Evolutionary conservation across 441 rosid genomes (phyloP).

Genomic region (Populus hybrid): DNA sequence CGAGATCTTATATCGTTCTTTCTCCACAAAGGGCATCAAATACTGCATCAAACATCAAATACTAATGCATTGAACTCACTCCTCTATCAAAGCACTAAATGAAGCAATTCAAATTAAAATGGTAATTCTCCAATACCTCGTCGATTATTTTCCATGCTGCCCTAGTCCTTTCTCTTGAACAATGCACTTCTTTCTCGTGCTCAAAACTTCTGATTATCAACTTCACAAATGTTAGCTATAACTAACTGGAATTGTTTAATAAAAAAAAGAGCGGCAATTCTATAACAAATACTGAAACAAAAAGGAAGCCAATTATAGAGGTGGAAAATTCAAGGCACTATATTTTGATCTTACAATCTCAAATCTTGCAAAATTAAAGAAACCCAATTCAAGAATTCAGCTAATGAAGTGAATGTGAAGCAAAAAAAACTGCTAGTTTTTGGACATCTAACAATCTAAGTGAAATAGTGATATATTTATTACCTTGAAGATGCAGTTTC

Average conservation of each 20-base stretch:
- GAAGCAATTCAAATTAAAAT: neutral
- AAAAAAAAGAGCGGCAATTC: neutral
- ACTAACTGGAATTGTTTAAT: neutral
- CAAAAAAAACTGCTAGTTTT: neutral
- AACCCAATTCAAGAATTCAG: conserved; percentile 11
- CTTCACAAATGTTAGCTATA: neutral
- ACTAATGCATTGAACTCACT: neutral
- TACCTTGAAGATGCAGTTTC: conserved; percentile 43
- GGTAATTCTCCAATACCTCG: conserved; percentile 48
- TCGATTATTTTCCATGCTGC: conserved; percentile 80
- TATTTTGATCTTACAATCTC: neutral
- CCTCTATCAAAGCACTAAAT: neutral
- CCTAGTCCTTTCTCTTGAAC: conserved; percentile 93
- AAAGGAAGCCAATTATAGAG: neutral
- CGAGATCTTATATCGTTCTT: conserved; percentile 54
- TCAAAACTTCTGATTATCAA: conserved; percentile 31
- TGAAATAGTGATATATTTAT: neutral
- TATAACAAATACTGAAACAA: neutral
- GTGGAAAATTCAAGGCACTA: neutral
- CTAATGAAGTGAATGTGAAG: neutral
- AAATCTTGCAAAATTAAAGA: neutral
- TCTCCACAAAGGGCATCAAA: conserved; percentile 84
- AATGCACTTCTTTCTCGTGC: conserved; percentile 62
- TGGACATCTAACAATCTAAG: neutral
- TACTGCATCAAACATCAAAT: conserved; percentile 44